These are phyloP conservation scores for Spatholobus suberectus DNA, from an alignment of 306 rosid genomes.

Conservation along the genomic window DNA sequence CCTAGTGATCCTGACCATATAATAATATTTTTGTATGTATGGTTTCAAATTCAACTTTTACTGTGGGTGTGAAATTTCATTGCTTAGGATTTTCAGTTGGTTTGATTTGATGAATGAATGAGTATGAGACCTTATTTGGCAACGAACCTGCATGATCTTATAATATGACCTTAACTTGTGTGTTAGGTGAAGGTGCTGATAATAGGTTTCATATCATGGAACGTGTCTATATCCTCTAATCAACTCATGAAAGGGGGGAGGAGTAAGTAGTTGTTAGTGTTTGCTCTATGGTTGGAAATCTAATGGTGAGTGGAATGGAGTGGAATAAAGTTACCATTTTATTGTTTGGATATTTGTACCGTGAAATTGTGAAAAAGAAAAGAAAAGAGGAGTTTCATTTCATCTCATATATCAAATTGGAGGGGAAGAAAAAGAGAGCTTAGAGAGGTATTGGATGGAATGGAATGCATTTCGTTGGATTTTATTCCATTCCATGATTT, in stretches of 20 bases:
- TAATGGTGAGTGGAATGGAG: background rate
- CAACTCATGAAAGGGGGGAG: background rate
- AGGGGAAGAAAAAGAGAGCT: background rate
- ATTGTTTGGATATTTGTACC: background rate
- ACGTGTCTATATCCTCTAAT: constrained; percentile 8
- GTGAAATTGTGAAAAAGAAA: background rate
- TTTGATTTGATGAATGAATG: constrained; percentile 20
- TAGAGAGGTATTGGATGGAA: background rate
- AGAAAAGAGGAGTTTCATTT: background rate
- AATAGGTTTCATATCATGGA: constrained; percentile 14
- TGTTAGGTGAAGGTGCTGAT: constrained; percentile 1
- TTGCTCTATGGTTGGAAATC: background rate
- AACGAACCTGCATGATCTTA: background rate
- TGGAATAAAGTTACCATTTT: background rate
- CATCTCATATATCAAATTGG: background rate
- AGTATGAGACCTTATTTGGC: background rate
- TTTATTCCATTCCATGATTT: too few relatives aligned
- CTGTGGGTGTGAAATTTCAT: background rate
- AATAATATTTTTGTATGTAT: background rate
- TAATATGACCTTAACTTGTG: background rate
- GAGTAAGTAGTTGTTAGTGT: background rate
- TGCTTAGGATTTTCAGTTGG: constrained; percentile 15
- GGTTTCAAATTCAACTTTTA: background rate
- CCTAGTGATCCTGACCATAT: background rate
- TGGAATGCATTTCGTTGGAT: too few relatives aligned